Evolutionary conservation across 257 asterid genomes (phyloP).

Genomic region (Solanum commersonii): DNA sequence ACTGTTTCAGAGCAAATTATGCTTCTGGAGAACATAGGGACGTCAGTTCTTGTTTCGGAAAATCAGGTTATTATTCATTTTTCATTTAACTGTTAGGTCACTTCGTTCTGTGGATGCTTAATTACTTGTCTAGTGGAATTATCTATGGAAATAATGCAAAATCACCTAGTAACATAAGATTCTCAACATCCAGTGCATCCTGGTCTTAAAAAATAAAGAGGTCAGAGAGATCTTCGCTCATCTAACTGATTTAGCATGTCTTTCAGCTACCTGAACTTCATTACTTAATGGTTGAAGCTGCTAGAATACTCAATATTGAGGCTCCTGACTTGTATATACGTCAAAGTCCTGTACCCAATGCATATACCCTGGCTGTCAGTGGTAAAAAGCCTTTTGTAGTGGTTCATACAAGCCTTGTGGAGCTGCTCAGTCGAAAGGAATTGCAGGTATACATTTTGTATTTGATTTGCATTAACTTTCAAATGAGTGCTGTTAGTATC

Average conservation of each 20-base stretch:
- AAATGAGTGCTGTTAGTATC: background rate
- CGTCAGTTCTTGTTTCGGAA: constrained; percentile 77
- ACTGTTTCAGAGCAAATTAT: constrained; percentile 82
- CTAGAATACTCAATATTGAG: constrained; percentile 51
- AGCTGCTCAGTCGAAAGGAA: constrained; percentile 76
- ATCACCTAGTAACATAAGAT: background rate
- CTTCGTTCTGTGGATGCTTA: background rate
- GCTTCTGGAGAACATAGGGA: constrained; percentile 96
- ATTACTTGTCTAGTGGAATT: background rate
- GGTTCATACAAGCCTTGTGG: constrained; percentile 91
- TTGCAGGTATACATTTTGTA: constrained; percentile 47
- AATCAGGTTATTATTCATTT: constrained; percentile 46
- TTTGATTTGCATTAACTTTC: background rate
- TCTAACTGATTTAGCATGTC: background rate
- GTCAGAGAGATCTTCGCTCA: background rate
- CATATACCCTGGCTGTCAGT: constrained; percentile 84
- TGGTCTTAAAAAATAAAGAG: background rate
- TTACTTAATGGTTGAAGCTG: constrained; percentile 68
- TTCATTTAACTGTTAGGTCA: background rate
- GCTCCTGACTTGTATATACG: constrained; percentile 84
- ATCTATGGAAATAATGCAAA: background rate
- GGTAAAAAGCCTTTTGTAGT: constrained; percentile 95
- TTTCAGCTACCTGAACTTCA: constrained; percentile 83
- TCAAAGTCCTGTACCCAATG: constrained; percentile 91
- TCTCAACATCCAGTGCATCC: background rate